These are phyloP conservation scores for Tubosaeta brunneosetosa DNA, from an alignment of 768 basidiomycete species.

Conservation along the genomic window DNA sequence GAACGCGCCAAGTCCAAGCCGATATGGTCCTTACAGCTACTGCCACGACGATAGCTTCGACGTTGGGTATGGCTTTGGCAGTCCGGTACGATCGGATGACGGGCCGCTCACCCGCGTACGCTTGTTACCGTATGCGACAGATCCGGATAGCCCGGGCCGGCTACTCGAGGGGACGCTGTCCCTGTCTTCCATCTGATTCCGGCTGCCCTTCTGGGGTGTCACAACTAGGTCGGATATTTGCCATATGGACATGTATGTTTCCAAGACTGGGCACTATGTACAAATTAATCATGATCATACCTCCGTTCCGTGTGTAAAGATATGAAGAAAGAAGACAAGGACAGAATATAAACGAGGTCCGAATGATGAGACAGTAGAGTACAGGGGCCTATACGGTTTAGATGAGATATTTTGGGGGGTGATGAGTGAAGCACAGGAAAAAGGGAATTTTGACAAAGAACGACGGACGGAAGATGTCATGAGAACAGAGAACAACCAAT, in stretches of 20 bases:
- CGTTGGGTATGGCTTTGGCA: too few relatives aligned
- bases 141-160: neutral
- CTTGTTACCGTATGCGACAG: neutral
- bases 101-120: neutral
- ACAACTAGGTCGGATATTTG: neutral
- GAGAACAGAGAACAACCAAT: constrained; percentile 9
- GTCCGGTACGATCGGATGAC: neutral
- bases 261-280: constrained; percentile 16
- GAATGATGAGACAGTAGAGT: constrained; percentile 21
- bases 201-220: neutral
- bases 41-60: neutral
- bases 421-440: constrained; percentile 3
- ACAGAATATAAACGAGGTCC: constrained; percentile 7
- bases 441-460: neutral
- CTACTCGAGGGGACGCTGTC: constrained; percentile 4
- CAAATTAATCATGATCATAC: constrained; percentile 18
- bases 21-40: neutral
- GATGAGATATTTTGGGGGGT: constrained; percentile 20
- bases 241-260: neutral
- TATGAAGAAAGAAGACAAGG: neutral
- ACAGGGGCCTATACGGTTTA: constrained; percentile 23
- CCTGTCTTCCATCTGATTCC: constrained; percentile 1
- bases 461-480: neutral
- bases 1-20: neutral
- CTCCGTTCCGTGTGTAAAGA: constrained; percentile 18